Evolutionary conservation across 1,139 yeast species (phyloP).

Genomic region (Yamadazyma sp.): DNA sequence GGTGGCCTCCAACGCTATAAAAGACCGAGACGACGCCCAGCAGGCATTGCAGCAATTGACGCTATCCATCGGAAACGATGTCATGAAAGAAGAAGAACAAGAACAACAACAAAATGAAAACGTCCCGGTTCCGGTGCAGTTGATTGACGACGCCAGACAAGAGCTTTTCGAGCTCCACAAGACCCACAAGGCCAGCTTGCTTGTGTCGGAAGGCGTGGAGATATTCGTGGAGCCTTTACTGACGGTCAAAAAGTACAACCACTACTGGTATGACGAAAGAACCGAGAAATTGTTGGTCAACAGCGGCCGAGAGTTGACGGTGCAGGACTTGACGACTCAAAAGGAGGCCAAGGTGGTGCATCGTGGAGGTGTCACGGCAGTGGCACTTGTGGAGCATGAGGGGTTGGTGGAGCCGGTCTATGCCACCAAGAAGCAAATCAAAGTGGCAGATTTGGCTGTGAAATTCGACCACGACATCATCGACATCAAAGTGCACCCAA

Average conservation of each 20-base stretch:
- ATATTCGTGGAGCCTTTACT: background rate
- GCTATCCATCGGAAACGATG: constrained; percentile 21
- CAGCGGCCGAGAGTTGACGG: constrained; percentile 24
- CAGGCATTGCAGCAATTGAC: constrained; percentile 54
- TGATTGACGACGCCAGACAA: constrained; percentile 34
- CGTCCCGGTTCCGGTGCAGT: constrained; percentile 20
- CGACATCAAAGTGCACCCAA: constrained; percentile 27
- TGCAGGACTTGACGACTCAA: constrained; percentile 17
- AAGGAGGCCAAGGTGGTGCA: constrained; percentile 14
- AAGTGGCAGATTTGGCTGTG: constrained; percentile 16
- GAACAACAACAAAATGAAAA: constrained; percentile 5
- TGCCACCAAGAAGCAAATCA: constrained; percentile 20
- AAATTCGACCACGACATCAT: constrained; percentile 17
- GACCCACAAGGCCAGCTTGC: constrained; percentile 36
- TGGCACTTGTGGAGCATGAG: constrained; percentile 16
- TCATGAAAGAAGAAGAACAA: constrained; percentile 1
- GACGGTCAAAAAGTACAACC: constrained; percentile 16
- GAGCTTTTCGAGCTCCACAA: constrained; percentile 44
- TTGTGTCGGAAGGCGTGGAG: constrained; percentile 11
- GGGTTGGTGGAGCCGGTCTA: constrained; percentile 17
- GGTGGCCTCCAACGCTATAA: constrained; percentile 73
- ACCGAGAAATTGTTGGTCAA: constrained; percentile 19
- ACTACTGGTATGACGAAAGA: constrained; percentile 14
- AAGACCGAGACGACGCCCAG: constrained; percentile 74
- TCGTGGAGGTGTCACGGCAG: constrained; percentile 18